Conservation (phyloP, 257 asterid species). For the Fraxinus anomala region DNA sequence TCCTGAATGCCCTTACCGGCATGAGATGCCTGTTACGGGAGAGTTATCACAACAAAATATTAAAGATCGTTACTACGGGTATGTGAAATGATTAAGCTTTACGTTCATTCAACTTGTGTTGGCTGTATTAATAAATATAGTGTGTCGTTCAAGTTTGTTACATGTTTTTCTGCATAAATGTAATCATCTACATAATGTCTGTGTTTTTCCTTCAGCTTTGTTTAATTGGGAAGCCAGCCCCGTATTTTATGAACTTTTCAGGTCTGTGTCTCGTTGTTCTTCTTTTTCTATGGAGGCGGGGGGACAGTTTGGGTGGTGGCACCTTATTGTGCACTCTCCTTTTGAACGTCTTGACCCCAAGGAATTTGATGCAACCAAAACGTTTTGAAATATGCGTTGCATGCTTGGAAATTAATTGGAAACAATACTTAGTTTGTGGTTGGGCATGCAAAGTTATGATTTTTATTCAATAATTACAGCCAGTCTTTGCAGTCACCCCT, state of each 20-base stretch:
- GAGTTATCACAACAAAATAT: conserved; percentile 95
- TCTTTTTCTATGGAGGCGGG: background rate
- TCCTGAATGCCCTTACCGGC: conserved; percentile 94
- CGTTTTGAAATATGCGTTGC: background rate
- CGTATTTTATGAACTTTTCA: background rate
- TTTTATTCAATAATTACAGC: background rate
- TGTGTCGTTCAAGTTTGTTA: background rate
- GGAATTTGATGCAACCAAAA: background rate
- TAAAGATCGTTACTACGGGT: conserved; percentile 98
- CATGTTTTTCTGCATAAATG: background rate
- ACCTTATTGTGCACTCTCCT: background rate
- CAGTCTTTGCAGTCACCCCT: background rate
- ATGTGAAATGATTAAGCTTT: conserved; percentile 29
- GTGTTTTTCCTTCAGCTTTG: background rate
- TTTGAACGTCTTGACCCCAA: background rate
- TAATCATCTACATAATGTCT: background rate
- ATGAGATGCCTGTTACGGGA: conserved; percentile 99
- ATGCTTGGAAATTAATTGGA: background rate
- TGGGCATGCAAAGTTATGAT: background rate
- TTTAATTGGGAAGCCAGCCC: background rate
- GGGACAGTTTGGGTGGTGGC: background rate
- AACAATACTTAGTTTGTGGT: background rate
- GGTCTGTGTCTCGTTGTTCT: background rate
- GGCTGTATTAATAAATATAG: background rate
- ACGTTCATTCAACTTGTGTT: conserved; percentile 1